Evolutionary conservation across 2,329 filamentous ascomycete genomes (phyloP).

Genomic region (Rosellinia necatrix): DNA sequence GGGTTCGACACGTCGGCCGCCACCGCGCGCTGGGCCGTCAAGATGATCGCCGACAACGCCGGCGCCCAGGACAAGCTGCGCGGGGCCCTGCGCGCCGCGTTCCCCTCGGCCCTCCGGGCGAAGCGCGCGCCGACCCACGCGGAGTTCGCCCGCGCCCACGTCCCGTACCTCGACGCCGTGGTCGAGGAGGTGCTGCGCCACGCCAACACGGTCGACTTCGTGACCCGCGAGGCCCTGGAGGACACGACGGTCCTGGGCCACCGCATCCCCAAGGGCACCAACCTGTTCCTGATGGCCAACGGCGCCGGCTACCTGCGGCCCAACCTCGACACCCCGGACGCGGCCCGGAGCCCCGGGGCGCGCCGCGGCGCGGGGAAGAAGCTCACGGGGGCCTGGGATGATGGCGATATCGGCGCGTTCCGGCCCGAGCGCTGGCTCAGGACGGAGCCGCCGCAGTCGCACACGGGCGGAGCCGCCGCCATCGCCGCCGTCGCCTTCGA

Average conservation of each 20-base stretch:
- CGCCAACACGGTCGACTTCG: conserved; percentile 30
- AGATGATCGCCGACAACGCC: conserved; percentile 36
- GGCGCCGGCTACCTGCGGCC: conserved; percentile 27
- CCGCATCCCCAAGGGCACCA: conserved; percentile 37
- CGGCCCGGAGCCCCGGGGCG: conserved; percentile 13
- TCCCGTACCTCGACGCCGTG: conserved; percentile 41
- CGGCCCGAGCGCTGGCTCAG: conserved; percentile 31
- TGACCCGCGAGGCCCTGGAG: conserved; percentile 32
- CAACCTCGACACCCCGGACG: conserved; percentile 15
- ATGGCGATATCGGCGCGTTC: conserved; percentile 25
- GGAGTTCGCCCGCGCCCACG: conserved; percentile 32
- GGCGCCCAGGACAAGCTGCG: conserved; percentile 38
- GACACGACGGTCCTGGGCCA: conserved; percentile 38
- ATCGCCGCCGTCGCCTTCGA: conserved; percentile 9
- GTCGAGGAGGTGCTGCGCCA: conserved; percentile 42
- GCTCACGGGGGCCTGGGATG: conserved; percentile 25
- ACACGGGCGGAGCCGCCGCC: no score
- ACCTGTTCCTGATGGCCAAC: conserved; percentile 29
- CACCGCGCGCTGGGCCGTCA: conserved; percentile 38
- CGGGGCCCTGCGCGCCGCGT: conserved; percentile 22
- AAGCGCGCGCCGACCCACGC: conserved; percentile 30
- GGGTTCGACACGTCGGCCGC: conserved; percentile 43
- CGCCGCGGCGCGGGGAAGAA: conserved; percentile 7
- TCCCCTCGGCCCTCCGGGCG: conserved; percentile 26
- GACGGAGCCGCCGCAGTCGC: not conserved